Conservation (phyloP, 305 asterid genomes). For the Fraxinus velutina region DNA sequence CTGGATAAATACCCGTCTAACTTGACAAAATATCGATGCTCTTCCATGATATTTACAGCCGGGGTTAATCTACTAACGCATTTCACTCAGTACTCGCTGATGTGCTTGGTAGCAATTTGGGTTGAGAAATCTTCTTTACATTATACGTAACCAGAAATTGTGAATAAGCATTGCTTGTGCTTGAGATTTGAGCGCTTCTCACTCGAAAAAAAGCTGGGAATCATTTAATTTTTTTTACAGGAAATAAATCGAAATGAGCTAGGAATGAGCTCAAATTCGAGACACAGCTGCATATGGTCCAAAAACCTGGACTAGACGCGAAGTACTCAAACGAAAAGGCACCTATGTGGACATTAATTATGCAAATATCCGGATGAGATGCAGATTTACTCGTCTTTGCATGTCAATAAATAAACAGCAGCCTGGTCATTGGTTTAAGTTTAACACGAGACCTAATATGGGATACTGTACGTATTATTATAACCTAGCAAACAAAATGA, state of each 20-base stretch:
- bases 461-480: conserved; percentile 23
- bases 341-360: not conserved
- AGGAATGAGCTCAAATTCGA: not conserved
- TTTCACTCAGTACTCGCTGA: not conserved
- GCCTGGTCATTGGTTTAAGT: not conserved
- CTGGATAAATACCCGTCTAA: not conserved
- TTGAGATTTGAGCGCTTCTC: not conserved
- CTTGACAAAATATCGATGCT: not conserved
- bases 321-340: not conserved
- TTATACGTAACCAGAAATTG: not conserved
- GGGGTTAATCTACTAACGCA: not conserved
- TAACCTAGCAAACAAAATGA: conserved; percentile 4
- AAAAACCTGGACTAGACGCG: not conserved
- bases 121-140: not conserved
- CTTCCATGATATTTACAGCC: not conserved
- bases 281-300: not conserved
- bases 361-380: not conserved
- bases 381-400: not conserved
- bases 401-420: not conserved
- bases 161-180: not conserved
- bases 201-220: not conserved
- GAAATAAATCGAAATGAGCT: not conserved
- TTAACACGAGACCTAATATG: not conserved
- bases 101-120: not conserved
- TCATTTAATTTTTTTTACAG: not conserved